Evolutionary conservation across 2,329 filamentous ascomycete genomes (phyloP).

Genomic region (Fusarium mangiferae): DNA sequence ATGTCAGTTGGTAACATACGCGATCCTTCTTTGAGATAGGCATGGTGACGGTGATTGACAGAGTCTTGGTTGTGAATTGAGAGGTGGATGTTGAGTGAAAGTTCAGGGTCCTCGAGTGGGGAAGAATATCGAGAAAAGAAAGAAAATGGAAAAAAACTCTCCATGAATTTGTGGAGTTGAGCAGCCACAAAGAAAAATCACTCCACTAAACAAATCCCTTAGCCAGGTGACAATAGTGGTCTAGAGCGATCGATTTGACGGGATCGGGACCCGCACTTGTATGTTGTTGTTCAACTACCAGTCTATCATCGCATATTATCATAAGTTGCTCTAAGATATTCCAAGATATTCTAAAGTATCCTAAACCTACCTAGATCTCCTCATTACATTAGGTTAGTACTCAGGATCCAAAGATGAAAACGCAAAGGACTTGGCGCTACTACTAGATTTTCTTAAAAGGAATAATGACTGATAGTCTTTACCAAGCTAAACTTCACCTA

Average conservation of each 20-base stretch:
- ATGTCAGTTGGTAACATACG: not conserved
- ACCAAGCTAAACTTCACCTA: too few species aligned
- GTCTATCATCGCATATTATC: not conserved
- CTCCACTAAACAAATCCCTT: conserved; percentile 10
- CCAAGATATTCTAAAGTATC: too few species aligned
- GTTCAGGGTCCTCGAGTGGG: conserved; percentile 12
- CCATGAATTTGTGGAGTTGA: not conserved
- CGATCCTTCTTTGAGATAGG: conserved; percentile 47
- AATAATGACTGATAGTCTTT: too few species aligned
- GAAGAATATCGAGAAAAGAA: not conserved
- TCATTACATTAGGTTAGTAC: not conserved
- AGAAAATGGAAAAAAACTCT: conserved; percentile 29
- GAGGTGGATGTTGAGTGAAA: not conserved
- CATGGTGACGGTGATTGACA: conserved; percentile 21
- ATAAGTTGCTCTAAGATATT: too few species aligned
- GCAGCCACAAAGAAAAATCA: not conserved
- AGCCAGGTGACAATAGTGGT: not conserved
- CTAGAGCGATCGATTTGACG: conserved; percentile 5
- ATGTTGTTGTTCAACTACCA: not conserved
- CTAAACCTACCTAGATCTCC: too few species aligned
- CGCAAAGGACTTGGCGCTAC: not conserved
- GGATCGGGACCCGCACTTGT: not conserved
- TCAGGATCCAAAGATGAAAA: not conserved
- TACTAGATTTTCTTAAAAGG: not conserved
- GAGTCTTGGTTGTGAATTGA: not conserved